phyloP scores from a whole-genome alignment of 1,284 basidiomycete species.

The Ceratobasidium sp. region DNA sequence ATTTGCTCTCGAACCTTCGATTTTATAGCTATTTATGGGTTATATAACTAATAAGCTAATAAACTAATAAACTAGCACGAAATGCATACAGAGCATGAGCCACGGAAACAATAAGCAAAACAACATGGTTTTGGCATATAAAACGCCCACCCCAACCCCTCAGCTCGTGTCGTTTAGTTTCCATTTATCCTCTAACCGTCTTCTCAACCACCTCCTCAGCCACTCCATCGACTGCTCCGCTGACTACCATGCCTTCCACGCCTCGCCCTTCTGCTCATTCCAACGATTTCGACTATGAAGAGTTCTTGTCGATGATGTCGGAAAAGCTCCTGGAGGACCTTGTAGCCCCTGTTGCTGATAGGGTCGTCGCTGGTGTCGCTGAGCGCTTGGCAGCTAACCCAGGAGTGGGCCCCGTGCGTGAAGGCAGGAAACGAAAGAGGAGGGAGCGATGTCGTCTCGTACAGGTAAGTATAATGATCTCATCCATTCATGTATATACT shows the following conservation, averaged over 20 bases:
- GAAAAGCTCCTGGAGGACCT: conserved; percentile 14
- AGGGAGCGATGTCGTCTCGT: conserved; percentile 21
- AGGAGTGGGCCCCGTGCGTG: conserved; percentile 4
- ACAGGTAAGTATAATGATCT: conserved; percentile 9
- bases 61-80: neutral
- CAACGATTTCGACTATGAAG: conserved; percentile 24
- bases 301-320: neutral
- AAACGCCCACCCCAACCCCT: neutral
- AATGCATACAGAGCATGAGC: conserved; percentile 13
- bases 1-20: conserved; percentile 22
- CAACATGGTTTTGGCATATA: conserved; percentile 1
- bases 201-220: neutral
- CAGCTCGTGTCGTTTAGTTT: neutral
- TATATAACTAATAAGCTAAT: neutral
- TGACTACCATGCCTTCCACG: conserved; percentile 6
- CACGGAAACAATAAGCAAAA: conserved; percentile 7
- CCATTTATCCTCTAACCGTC: conserved; percentile 1
- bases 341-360: conserved; percentile 8
- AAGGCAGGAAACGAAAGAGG: neutral
- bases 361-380: conserved; percentile 10
- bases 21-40: conserved; percentile 8
- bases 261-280: neutral
- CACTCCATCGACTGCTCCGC: neutral
- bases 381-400: neutral
- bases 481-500: neutral